A percentile compares a stretch with the other conserved stretches of the same genome.
These are phyloP conservation scores for Marasmius sp. DNA, from an alignment of 1,284 basidiomycete genomes.

Conservation along the genomic window DNA sequence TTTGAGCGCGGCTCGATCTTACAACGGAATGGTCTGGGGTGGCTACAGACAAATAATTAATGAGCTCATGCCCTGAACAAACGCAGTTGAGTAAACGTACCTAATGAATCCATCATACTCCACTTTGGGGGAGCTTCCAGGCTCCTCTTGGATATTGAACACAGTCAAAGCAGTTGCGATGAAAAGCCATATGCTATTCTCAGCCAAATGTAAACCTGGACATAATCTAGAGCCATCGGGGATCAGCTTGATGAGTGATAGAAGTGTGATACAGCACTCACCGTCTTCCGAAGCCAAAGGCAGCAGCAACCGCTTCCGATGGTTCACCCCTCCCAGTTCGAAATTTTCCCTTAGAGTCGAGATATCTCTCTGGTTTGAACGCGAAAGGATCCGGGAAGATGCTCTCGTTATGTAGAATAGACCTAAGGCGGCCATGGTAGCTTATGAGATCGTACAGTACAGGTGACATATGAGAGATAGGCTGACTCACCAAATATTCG, in stretches of 20 bases:
- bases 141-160: constrained; percentile 24
- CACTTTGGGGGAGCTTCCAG: constrained; percentile 22
- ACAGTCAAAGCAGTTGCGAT: constrained; percentile 22
- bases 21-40: constrained; percentile 3
- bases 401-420: constrained; percentile 24
- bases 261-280: neutral
- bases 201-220: constrained; percentile 26
- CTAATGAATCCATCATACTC: constrained; percentile 13
- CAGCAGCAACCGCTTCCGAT: constrained; percentile 6
- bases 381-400: constrained; percentile 27
- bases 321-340: constrained; percentile 1
- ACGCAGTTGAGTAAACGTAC: neutral
- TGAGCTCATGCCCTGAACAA: neutral
- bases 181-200: constrained; percentile 24
- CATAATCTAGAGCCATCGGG: constrained; percentile 14
- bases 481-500: constrained; percentile 37
- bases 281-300: constrained; percentile 22
- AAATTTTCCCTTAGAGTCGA: constrained; percentile 8
- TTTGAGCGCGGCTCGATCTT: neutral
- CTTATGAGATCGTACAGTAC: no score
- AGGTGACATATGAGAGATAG: no score
- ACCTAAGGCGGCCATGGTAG: no score
- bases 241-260: constrained; percentile 4
- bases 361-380: constrained; percentile 30
- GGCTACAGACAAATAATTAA: neutral